Conservation (phyloP, 1,139 yeast genomes). For the Pichia kudriavzevii region DNA sequence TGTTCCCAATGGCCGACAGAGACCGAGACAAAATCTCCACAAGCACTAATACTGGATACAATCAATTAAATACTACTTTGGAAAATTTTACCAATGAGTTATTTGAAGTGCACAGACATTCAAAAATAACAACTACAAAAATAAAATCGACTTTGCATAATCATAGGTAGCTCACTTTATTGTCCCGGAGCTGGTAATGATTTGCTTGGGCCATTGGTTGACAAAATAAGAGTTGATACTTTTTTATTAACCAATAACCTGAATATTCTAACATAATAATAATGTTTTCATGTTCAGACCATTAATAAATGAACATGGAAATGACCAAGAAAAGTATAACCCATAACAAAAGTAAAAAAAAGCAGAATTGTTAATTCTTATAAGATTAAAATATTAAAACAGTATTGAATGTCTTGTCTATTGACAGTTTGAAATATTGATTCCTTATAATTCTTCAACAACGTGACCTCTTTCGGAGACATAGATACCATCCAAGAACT, state of each 20-base stretch:
- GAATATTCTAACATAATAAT: constrained; percentile 2
- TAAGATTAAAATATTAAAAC: constrained; percentile 3
- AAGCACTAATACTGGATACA: no score
- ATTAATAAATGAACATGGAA: constrained; percentile 1
- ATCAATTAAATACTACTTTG: no score
- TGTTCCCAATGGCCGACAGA: no score
- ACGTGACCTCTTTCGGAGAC: constrained; percentile 94
- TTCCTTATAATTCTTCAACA: constrained; percentile 43
- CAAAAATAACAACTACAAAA: constrained; percentile 6
- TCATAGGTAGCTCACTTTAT: constrained; percentile 55
- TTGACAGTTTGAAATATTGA: constrained; percentile 1
- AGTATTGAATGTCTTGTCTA: no score
- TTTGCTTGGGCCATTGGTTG: constrained; percentile 34
- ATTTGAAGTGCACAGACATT: constrained; percentile 11
- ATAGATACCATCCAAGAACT: constrained; percentile 99
- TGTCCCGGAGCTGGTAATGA: constrained; percentile 46
- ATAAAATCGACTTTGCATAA: constrained; percentile 28
- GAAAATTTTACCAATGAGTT: no score
- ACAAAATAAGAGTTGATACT: constrained; percentile 24
- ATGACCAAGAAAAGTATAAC: constrained; percentile 25
- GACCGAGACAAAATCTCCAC: no score
- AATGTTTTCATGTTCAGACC: neutral
- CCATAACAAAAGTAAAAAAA: constrained; percentile 12
- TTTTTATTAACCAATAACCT: constrained; percentile 3
- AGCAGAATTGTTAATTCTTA: constrained; percentile 1